Percentiles rank a stretch among this genome's conserved stretches.
These are phyloP conservation scores for Talaromyces sp. DNA, from an alignment of 2,329 filamentous ascomycete genomes.

Conservation along the genomic window DNA sequence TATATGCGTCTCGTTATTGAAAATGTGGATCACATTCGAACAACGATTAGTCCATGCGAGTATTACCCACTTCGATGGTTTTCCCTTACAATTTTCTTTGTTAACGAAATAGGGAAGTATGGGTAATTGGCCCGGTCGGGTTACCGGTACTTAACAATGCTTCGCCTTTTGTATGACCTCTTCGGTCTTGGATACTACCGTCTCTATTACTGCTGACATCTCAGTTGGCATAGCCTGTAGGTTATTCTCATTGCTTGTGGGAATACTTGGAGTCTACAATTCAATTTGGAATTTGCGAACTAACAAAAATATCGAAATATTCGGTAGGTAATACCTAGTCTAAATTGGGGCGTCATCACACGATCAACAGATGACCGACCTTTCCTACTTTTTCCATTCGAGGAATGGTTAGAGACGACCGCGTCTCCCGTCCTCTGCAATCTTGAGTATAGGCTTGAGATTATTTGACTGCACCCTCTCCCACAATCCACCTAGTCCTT, in stretches of 20 bases:
- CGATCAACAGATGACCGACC: not conserved
- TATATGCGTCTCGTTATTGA: not conserved
- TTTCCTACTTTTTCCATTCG: not conserved
- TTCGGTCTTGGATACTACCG: not conserved
- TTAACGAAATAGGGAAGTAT: not conserved
- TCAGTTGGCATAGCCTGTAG: not conserved
- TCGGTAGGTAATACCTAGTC: no score
- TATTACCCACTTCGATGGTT: not conserved
- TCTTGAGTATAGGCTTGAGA: slow-evolving; percentile 5
- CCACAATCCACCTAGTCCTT: not conserved
- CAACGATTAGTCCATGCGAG: not conserved
- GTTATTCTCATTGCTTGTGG: not conserved
- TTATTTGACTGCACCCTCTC: not conserved
- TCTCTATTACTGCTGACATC: not conserved
- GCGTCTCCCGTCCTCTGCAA: not conserved
- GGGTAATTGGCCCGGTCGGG: not conserved
- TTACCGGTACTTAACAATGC: not conserved
- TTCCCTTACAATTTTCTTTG: not conserved
- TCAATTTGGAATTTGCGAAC: no score
- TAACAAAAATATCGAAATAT: no score
- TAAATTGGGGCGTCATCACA: no score
- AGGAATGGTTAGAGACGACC: not conserved
- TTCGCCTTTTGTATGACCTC: not conserved
- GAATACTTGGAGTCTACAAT: no score
- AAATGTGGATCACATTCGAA: not conserved